Evolutionary conservation across 192 early-diverging fungal genomes (phyloP).

Genomic region (Neocallimastix lanati): DNA sequence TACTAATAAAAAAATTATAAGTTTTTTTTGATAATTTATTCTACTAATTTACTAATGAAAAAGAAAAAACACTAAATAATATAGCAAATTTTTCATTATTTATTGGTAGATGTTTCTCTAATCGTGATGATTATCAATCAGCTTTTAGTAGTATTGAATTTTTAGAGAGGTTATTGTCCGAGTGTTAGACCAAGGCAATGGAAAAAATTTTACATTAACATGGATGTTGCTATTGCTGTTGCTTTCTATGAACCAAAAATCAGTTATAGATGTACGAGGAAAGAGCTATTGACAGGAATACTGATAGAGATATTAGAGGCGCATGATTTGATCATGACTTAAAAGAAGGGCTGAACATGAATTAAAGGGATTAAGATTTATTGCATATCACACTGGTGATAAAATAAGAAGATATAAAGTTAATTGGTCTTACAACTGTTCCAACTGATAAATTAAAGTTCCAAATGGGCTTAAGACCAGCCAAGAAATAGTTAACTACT

Average conservation of each 20-base stretch:
- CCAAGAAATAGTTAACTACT: neutral
- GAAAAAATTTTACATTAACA: constrained; percentile 38
- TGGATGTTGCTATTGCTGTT: constrained; percentile 38
- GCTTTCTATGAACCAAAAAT: constrained; percentile 32
- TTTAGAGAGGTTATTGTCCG: constrained; percentile 86
- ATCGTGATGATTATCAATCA: constrained; percentile 21
- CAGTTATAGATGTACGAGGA: neutral
- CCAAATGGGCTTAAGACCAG: neutral
- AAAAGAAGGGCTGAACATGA: neutral
- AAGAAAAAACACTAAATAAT: no score
- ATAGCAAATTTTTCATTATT: no score
- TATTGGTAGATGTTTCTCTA: constrained; percentile 69
- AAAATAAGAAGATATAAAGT: neutral
- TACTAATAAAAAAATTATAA: no score
- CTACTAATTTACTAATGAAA: no score
- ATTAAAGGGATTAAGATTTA: neutral
- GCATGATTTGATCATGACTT: neutral
- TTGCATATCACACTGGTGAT: neutral
- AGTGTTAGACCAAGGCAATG: constrained; percentile 56
- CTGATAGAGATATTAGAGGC: neutral
- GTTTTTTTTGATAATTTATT: no score
- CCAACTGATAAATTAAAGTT: neutral
- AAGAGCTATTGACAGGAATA: neutral
- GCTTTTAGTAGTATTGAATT: constrained; percentile 64
- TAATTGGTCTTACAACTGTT: neutral